Percentiles rank a stretch among this genome's conserved stretches.
Conservation (phyloP, 2,329 filamentous ascomycete genomes). For the Colletotrichum limetticola region DNA sequence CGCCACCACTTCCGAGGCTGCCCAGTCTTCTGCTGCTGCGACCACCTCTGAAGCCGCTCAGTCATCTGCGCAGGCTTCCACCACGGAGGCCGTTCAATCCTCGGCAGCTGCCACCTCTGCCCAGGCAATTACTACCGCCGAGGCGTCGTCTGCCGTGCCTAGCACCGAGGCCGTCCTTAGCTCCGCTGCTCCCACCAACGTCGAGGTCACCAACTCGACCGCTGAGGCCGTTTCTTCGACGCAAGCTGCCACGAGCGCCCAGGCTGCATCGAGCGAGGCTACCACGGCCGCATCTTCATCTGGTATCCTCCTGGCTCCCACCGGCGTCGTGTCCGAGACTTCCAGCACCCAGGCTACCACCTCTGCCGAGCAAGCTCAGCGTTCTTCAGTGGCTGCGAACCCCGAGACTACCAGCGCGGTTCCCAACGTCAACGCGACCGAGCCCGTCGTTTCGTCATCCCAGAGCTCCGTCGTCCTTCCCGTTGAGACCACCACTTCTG, state of each 20-base stretch:
- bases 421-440: conserved; percentile 29
- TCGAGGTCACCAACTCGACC: conserved; percentile 2
- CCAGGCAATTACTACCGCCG: background rate
- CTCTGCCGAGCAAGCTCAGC: background rate
- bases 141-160: background rate
- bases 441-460: conserved; percentile 14
- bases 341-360: conserved; percentile 8
- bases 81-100: background rate
- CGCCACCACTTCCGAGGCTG: no score
- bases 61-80: background rate
- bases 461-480: conserved; percentile 17
- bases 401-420: background rate
- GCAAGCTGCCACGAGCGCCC: background rate
- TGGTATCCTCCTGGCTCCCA: conserved; percentile 44
- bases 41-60: no score
- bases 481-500: background rate
- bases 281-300: conserved; percentile 33
- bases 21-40: background rate
- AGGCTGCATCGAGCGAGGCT: background rate
- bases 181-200: conserved; percentile 22
- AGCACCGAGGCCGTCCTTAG: background rate
- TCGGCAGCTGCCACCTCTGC: background rate
- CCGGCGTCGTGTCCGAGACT: conserved; percentile 43
- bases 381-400: background rate
- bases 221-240: background rate